A percentile compares a stretch with the other conserved stretches of the same genome.
Evolutionary conservation across 164 flowering plant species (phyloP).

Genomic region (Buxus sempervirens): DNA sequence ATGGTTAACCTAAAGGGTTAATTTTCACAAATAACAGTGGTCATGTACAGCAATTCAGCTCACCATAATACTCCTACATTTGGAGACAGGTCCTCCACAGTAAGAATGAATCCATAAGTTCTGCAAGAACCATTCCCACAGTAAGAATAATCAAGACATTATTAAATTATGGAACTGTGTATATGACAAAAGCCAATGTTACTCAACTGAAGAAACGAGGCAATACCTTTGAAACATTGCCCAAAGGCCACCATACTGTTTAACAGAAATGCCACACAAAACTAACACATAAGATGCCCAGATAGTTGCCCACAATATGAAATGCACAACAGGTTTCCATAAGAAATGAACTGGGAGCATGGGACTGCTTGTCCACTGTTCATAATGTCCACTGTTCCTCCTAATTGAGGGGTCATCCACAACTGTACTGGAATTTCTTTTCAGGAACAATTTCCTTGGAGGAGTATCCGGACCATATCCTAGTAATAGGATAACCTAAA

Average conservation of each 20-base stretch:
- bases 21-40: slow-evolving; percentile 2
- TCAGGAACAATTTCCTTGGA: slow-evolving; percentile 68
- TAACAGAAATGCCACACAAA: slow-evolving; percentile 62
- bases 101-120: slow-evolving; percentile 90
- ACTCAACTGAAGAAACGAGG: background rate
- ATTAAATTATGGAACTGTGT: background rate
- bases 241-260: slow-evolving; percentile 59
- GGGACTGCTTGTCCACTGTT: slow-evolving; percentile 13
- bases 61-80: slow-evolving; percentile 94
- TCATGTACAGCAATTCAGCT: slow-evolving; percentile 28
- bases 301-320: slow-evolving; percentile 63
- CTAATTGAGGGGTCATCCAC: slow-evolving; percentile 25
- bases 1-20: slow-evolving; percentile 7
- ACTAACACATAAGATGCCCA: slow-evolving; percentile 63
- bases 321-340: slow-evolving; percentile 54
- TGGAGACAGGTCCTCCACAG: slow-evolving; percentile 84
- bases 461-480: slow-evolving; percentile 87
- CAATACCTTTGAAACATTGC: slow-evolving; percentile 84
- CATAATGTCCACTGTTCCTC: slow-evolving; percentile 11
- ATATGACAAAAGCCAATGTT: background rate
- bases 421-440: slow-evolving; percentile 17
- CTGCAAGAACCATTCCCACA: slow-evolving; percentile 44
- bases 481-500: slow-evolving; percentile 67
- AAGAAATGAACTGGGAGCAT: slow-evolving; percentile 31
- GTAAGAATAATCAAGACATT: slow-evolving; percentile 4